Base-by-base conservation (phyloP, 139 green algal genomes). In the Bryopsis sp. region DNA sequence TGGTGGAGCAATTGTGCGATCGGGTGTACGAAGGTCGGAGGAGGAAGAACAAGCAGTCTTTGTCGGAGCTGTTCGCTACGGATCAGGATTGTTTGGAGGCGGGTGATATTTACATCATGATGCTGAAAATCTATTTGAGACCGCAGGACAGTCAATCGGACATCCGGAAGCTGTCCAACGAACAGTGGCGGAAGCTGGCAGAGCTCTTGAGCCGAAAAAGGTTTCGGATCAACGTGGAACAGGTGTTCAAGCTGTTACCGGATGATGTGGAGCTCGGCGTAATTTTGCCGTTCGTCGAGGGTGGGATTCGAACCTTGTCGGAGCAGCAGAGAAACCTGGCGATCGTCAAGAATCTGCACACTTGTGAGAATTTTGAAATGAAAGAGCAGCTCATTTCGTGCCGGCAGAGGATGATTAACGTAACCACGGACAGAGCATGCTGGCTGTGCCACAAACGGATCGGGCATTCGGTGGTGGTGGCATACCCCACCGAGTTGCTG, bases 391-490 rank as follows among this genome's bases (percentile, higher is more conserved):
- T 89, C 32, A 79, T 82, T 5, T 47, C 60, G 2, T 68, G 64
- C 38, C 71, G 78, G 65, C 78, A 87, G 61, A 68, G 70, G 64
- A 72, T 63, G 36, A 66, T 95, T 24, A 32, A 79, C 34, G 72
- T 95, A 1, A 89, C 77, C 1, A 73, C 64, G 31, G 89, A 96
- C 73, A 77, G 85, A 1, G 82, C 82, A 1, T 96, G 89, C 76
- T 76, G 58, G 67, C 75, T 96, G 29, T 96, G 89, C 68, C 82
- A 90, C 75, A 94, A 94, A 76, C 74, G 89, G 8, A 83, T 96
- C 11, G 86, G 85, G 34, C 78, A 67, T 3, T 62, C 81, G 1
- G 89, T 88, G 6, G 82, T 91, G 58, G 88, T 92, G n/a, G 77
- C 81, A 5, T 86, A 90, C 68, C 85, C 88, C 0, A 75, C 84